Evolutionary conservation across 768 basidiomycete species (phyloP).

Genomic region (Pulveroboletus sp.): DNA sequence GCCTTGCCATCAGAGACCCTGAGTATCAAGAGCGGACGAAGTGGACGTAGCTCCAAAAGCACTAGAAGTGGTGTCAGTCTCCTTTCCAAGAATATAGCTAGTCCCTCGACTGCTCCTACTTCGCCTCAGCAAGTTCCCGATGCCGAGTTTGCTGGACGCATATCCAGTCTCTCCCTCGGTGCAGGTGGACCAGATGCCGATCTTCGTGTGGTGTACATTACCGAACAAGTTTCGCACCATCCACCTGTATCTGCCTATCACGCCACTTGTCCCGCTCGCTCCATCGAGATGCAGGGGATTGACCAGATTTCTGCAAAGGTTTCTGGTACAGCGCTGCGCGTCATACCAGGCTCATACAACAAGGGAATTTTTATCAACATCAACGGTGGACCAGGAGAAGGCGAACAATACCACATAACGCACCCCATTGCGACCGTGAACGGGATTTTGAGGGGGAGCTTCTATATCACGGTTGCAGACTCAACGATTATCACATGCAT

Average conservation of each 20-base stretch:
- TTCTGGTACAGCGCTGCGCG: conserved; percentile 80
- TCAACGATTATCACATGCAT: conserved; percentile 77
- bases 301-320: conserved; percentile 95
- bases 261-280: conserved; percentile 68
- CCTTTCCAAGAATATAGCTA: conserved; percentile 43
- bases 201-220: conserved; percentile 71
- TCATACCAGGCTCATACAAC: conserved; percentile 79
- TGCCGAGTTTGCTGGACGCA: conserved; percentile 42
- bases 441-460: conserved; percentile 85
- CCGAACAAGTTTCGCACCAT: conserved; percentile 96
- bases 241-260: conserved; percentile 89
- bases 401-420: conserved; percentile 81
- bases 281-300: conserved; percentile 68
- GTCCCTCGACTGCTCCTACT: conserved; percentile 34
- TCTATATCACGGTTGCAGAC: conserved; percentile 85
- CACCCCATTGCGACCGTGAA: conserved; percentile 90
- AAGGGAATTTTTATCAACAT: conserved; percentile 84
- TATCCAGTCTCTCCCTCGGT: conserved; percentile 58
- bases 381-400: conserved; percentile 66
- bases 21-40: conserved; percentile 45
- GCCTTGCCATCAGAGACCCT: conserved; percentile 41
- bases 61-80: conserved; percentile 52
- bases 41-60: conserved; percentile 58
- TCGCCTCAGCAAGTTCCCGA: conserved; percentile 43
- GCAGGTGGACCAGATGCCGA: conserved; percentile 30